Evolutionary conservation across 1,139 yeast genomes (phyloP).

Genomic region (Yamadazyma jaroonii): DNA sequence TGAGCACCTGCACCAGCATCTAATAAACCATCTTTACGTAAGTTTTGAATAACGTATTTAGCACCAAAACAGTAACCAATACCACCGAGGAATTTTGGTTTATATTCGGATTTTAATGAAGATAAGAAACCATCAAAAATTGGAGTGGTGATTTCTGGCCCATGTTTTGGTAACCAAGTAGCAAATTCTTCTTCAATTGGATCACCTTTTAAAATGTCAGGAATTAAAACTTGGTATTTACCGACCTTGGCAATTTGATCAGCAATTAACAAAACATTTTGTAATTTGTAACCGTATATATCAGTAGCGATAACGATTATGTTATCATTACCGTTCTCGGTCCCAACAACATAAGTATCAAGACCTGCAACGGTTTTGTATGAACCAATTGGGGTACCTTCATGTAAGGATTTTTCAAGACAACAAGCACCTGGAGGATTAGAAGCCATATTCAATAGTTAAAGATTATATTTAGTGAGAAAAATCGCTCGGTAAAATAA

Average conservation of each 20-base stretch:
- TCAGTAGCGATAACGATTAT: slow-evolving; percentile 66
- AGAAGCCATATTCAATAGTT: slow-evolving; percentile 45
- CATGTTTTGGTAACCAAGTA: slow-evolving; percentile 57
- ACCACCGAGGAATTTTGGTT: slow-evolving; percentile 54
- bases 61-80: slow-evolving; percentile 90
- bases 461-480: not conserved
- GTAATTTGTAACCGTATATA: slow-evolving; percentile 57
- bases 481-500: too few species aligned
- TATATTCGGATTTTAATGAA: slow-evolving; percentile 37
- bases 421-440: slow-evolving; percentile 55
- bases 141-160: slow-evolving; percentile 40
- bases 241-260: slow-evolving; percentile 59
- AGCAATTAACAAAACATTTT: slow-evolving; percentile 62
- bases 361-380: slow-evolving; percentile 41
- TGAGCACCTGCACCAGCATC: slow-evolving; percentile 75
- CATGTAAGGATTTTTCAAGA: slow-evolving; percentile 39
- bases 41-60: slow-evolving; percentile 55
- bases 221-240: slow-evolving; percentile 67
- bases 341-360: slow-evolving; percentile 57
- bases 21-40: slow-evolving; percentile 44
- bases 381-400: slow-evolving; percentile 50
- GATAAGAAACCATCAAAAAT: slow-evolving; percentile 42
- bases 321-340: slow-evolving; percentile 36
- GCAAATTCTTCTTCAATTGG: slow-evolving; percentile 26
- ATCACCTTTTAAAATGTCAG: slow-evolving; percentile 70